Evolutionary conservation across 345 rosid genomes (phyloP).

Genomic region (Erodium maritimum): DNA sequence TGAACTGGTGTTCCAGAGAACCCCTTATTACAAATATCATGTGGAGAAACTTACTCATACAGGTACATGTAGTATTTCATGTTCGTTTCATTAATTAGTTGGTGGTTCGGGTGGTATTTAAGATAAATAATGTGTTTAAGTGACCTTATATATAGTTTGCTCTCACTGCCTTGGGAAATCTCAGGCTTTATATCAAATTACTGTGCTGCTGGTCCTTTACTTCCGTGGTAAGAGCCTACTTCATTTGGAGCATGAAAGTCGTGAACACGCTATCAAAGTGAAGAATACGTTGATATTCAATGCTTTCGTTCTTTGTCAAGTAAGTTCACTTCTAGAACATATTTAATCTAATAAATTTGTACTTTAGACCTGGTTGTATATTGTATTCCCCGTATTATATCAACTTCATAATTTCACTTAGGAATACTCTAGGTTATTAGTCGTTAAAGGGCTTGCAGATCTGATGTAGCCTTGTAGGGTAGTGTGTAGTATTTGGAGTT

Average conservation of each 20-base stretch:
- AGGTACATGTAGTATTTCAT: constrained; percentile 30
- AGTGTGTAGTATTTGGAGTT: no score
- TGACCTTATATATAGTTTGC: no score
- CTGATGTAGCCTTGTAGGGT: no score
- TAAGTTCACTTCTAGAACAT: constrained; percentile 21
- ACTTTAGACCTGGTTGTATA: no score
- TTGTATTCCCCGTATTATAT: no score
- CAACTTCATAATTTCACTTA: no score
- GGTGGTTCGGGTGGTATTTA: no score
- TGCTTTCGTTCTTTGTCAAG: constrained; percentile 88
- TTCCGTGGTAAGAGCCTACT: constrained; percentile 56
- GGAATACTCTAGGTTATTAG: no score
- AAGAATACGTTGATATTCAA: constrained; percentile 92
- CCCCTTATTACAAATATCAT: constrained; percentile 93
- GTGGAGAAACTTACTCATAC: constrained; percentile 94
- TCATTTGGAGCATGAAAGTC: constrained; percentile 20
- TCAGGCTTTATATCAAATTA: constrained; percentile 78
- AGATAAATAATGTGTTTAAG: no score
- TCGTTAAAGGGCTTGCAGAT: no score
- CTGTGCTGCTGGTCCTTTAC: constrained; percentile 60
- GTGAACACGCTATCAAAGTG: constrained; percentile 31
- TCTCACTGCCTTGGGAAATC: background rate
- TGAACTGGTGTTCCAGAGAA: constrained; percentile 45
- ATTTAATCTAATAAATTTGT: no score
- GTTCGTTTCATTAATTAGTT: no score